Evolutionary conservation across 2,329 filamentous ascomycete species (phyloP), one percentile per base, ranked within the genome.

Genomic region (Ceratocystis papillata): DNA sequence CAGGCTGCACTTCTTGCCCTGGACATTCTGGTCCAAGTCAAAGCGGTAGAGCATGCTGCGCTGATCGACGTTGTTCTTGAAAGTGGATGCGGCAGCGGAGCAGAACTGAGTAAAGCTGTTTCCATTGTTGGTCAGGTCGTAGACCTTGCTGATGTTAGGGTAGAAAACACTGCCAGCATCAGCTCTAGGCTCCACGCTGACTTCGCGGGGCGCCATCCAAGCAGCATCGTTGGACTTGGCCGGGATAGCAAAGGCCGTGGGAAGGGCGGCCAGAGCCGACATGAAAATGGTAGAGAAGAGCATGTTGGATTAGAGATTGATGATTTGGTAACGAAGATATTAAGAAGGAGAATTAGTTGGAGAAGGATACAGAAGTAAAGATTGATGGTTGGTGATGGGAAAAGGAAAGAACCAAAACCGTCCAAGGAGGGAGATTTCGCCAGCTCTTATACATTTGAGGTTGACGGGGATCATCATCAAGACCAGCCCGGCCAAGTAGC

Each of bases 31-130:
- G 62, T 71, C 70, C 63, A 73, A 73, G n/a, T 68, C 70, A 50
- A 73, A 73, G 60, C 71, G 73, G 30, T 73, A 41, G 48, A 74
- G 72, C 57, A 72, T 69, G 37, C 71, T 74, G 65, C 69, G 68
- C 67, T 74, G 72, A 59, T 72, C 67, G 64, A 71, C 70, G 1
- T 46, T 62, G 69, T 73, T 71, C 67, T 65, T 65, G 50, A 69
- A 64, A 10, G 62, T 37, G n/a, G 64, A 55, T 8, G 22, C 62
- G 15, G 50, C 55, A 25, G 48, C 6, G 45, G 60, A 45, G 61
- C 64, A 66, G 55, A 66, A 53, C 25, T 64, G 62, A 10, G 22
- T 55, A 30, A 66, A 68, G 10, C 22, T 64, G 37, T 15, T 22
- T 28, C 61, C 66, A 41, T 59, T 22, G 41, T 60, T 45, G 6